Conservation (phyloP, 2,329 filamentous ascomycete genomes). For the Scolecobasidium constrictum region DNA sequence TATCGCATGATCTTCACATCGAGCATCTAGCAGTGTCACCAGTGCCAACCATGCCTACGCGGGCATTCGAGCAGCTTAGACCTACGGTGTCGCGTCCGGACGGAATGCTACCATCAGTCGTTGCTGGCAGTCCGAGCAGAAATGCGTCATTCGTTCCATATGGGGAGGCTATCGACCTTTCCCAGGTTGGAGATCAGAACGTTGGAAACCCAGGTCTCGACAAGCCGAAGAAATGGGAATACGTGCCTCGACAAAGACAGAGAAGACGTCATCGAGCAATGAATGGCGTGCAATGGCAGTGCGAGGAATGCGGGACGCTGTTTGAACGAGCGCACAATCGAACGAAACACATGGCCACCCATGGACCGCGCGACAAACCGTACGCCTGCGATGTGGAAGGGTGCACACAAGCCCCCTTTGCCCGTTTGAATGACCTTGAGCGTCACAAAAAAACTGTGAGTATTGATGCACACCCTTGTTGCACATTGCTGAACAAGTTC, state of each 20-base stretch:
- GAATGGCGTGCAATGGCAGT: neutral
- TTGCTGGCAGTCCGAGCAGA: too few relatives aligned
- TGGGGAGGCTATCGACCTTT: too few relatives aligned
- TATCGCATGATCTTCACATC: too few relatives aligned
- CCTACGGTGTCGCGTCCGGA: too few relatives aligned
- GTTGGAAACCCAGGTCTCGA: too few relatives aligned
- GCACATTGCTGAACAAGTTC: neutral
- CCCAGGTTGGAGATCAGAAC: too few relatives aligned
- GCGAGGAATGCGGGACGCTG: neutral
- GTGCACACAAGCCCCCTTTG: neutral
- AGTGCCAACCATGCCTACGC: too few relatives aligned
- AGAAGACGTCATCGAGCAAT: neutral
- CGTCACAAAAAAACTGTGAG: neutral
- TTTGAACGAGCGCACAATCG: neutral
- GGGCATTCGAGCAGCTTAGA: too few relatives aligned
- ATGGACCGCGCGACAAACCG: neutral
- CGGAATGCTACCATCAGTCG: too few relatives aligned
- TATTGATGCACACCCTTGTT: neutral
- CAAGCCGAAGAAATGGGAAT: neutral
- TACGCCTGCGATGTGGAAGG: neutral
- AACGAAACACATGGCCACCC: neutral
- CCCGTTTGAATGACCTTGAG: neutral
- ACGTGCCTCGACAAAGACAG: neutral
- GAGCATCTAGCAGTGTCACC: too few relatives aligned
- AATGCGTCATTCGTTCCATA: too few relatives aligned